These are phyloP conservation scores for Heliamphora exappendiculata DNA, from an alignment of 148 eudicot species.

Conservation along the genomic window DNA sequence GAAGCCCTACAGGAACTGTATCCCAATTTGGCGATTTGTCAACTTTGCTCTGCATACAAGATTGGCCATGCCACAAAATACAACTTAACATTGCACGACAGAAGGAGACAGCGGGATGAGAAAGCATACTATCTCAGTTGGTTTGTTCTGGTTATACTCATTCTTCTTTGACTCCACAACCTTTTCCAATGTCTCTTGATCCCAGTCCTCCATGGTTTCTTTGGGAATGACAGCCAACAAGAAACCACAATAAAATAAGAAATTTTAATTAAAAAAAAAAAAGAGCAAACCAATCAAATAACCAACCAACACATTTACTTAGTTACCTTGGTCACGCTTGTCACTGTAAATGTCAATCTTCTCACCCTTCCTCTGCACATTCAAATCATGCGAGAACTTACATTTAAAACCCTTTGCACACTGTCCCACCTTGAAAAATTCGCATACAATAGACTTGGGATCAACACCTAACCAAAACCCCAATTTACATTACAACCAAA, in stretches of 20 bases:
- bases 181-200: conserved; percentile 62
- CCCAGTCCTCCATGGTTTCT: conserved; percentile 88
- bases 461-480: conserved; percentile 64
- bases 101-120: background rate
- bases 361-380: conserved; percentile 77
- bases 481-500: conserved; percentile 18
- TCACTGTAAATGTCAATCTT: conserved; percentile 71
- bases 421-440: conserved; percentile 83
- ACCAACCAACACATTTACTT: background rate
- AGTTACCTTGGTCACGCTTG: conserved; percentile 61
- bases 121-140: conserved; percentile 67
- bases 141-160: conserved; percentile 75
- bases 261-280: background rate
- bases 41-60: background rate
- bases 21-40: background rate
- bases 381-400: conserved; percentile 85
- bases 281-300: background rate
- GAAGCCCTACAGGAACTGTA: background rate
- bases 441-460: conserved; percentile 87
- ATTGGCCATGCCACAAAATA: background rate
- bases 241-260: background rate
- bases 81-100: background rate
- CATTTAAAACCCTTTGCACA: conserved; percentile 93
- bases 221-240: conserved; percentile 2
- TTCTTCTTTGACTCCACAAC: conserved; percentile 64